Evolutionary conservation across 192 early-diverging fungal genomes (phyloP), one percentile per base, ranked within the genome.

Genomic region (Podila epicladia): DNA sequence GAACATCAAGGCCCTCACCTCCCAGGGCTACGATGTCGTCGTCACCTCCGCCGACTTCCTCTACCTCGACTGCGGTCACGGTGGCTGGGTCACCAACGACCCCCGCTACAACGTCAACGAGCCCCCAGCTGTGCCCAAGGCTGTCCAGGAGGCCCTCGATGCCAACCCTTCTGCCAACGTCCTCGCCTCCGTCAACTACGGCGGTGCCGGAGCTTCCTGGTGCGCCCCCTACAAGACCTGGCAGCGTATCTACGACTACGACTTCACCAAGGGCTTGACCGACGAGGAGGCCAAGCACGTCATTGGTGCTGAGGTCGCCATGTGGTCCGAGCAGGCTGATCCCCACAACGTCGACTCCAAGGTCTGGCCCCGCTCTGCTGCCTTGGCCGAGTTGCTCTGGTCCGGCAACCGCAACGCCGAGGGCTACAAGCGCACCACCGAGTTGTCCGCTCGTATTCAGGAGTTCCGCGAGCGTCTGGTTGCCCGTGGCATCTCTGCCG

Each of bases 11-110:
- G 77, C 83, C 53, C 80, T 85, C 5, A 85, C 90, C 58, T 75
- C 82, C 45, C 73, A 84, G 82, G 93, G 93, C 26, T 90, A 93
- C 74, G 85, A 89, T 65, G 87, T 91, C 31, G 82, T 94, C 69
- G 89, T 91, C 49, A 86, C 86, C 41, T 87, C 89, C 9, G 80
- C 82, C 11, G 89, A 91, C 45, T 87, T 87, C 33, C 85, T 91
- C 65, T 93, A 94, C 67, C 86, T 94, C 53, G 93, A 94, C 83
- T 94, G 93, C 75, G 93, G 93, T 32, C 84, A 91, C 62, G 92
- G 92, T 41, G 85, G 86, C 22, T 94, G 91, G 92, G 84, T 94
- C 70, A 69, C 89, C 5, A 89, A 93, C 83, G 88, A 85, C 66
- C 83, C 84, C 55, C 67, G 67, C 20, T 90, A 90, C 73, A 85